These are phyloP conservation scores for Emergomyces pasteurianus DNA, from an alignment of 2,329 filamentous ascomycete genomes.

Conservation along the genomic window DNA sequence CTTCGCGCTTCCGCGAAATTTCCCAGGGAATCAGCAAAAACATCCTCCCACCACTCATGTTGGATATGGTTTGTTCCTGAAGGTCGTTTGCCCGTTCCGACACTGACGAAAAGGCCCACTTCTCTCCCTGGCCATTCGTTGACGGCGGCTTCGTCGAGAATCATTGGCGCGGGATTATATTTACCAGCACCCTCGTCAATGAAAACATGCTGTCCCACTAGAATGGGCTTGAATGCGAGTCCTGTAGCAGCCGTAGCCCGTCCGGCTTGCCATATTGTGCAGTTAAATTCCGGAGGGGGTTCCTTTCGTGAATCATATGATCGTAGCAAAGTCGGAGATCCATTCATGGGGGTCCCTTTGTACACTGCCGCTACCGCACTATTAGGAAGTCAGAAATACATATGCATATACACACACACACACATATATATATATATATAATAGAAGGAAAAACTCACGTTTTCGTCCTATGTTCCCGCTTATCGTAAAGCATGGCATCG, in stretches of 20 bases:
- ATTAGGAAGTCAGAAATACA: slow-evolving; percentile 6
- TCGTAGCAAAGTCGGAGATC: slow-evolving; percentile 61
- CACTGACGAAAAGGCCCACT: slow-evolving; percentile 79
- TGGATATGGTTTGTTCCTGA: slow-evolving; percentile 55
- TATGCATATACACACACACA: slow-evolving; percentile 1
- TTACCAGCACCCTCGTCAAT: slow-evolving; percentile 85
- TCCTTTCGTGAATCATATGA: slow-evolving; percentile 95
- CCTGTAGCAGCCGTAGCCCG: slow-evolving; percentile 86
- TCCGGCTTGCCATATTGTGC: slow-evolving; percentile 93
- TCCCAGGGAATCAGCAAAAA: slow-evolving; percentile 57
- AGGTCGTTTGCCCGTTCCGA: slow-evolving; percentile 83
- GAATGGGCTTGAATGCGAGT: slow-evolving; percentile 89
- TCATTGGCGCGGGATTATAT: slow-evolving; percentile 78
- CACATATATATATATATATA: slow-evolving; percentile 1
- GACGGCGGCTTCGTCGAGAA: slow-evolving; percentile 77
- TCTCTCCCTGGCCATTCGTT: slow-evolving; percentile 96
- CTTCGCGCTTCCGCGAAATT: slow-evolving; percentile 84
- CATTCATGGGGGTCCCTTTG: slow-evolving; percentile 61
- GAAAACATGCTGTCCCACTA: slow-evolving; percentile 85
- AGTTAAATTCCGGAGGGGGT: slow-evolving; percentile 79
- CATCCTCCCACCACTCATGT: slow-evolving; percentile 86
- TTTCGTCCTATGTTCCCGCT: slow-evolving; percentile 73
- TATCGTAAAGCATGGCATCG: slow-evolving; percentile 78
- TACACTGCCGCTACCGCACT: slow-evolving; percentile 87
- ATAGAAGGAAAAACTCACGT: slow-evolving; percentile 50